phyloP scores from a whole-genome alignment of 306 rosid genomes.

The Castanea mollissima region DNA sequence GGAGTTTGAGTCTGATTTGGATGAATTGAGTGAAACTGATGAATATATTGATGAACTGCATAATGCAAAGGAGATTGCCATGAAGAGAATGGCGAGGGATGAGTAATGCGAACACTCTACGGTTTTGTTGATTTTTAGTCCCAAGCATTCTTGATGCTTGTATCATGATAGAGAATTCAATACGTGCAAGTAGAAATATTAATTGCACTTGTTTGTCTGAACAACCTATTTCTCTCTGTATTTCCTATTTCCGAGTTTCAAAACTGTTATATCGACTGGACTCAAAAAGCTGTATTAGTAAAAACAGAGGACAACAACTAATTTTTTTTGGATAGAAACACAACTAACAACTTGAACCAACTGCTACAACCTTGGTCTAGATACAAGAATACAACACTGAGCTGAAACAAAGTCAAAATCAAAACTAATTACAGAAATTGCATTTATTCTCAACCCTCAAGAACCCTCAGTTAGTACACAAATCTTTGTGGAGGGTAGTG shows the following conservation, averaged over 20 bases:
- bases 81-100: slow-evolving; percentile 50
- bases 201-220: neutral
- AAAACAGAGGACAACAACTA: no score
- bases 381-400: no score
- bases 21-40: slow-evolving; percentile 50
- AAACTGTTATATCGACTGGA: neutral
- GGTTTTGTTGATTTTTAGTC: slow-evolving; percentile 12
- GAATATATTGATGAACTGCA: slow-evolving; percentile 70
- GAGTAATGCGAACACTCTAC: slow-evolving; percentile 28
- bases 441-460: no score
- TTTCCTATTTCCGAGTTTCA: neutral
- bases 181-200: slow-evolving; percentile 19
- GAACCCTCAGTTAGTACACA: no score
- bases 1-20: slow-evolving; percentile 65
- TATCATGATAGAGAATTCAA: neutral
- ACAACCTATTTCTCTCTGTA: neutral
- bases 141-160: neutral
- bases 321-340: no score
- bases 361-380: no score
- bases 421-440: no score
- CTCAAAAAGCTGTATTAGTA: no score
- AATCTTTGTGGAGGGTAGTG: no score
- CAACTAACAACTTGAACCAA: no score
- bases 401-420: no score
- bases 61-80: slow-evolving; percentile 50